Base-by-base conservation (phyloP, 2,329 filamentous ascomycete genomes). In the Aspergillus pseudoglaucus region DNA sequence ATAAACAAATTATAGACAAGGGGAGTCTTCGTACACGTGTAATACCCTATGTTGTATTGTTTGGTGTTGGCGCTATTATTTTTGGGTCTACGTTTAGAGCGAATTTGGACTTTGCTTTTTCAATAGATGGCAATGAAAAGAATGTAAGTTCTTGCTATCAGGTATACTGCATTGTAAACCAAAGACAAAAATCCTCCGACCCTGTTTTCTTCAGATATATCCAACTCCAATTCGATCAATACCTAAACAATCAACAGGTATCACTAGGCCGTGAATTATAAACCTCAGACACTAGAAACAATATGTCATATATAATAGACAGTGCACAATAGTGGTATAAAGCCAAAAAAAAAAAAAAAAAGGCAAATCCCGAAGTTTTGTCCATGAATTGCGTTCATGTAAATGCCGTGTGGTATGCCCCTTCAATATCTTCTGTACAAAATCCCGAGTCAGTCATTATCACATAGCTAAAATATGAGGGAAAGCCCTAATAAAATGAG, bases 371-470 rank as follows among this genome's bases (percentile, higher is more conserved):
- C 25, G 25, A 30, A 30, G 25, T 30, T 30, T 10, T 30, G 10
- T 30, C 7, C 9, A 30, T 12, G 25, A 9, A 30, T 46, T 56
- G 61, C 10, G 42, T 48, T 50, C 62, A 64, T 23, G 64, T 57
- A 48, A 72, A 72, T 47, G 69, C 69, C 46, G 67, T 69, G 35
- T 68, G 59, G 55, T 66, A 71, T 59, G 69, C 69, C 47, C 67
- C 65, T 57, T 68, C 64, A 41, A 72, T 70, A 58, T 71, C 68
- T 52, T 72, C 69, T 71, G 50, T 40, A 18, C 0, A 20, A 47
- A 4, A 30, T 38, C 4, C 15, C 17, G 27, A 3, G 46, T 58
- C 33, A 57, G 52, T 35, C 23, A 47, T 15, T 14, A 17, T 17
- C 18, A 6, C 20, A 20, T 20, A 20, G 20, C 20, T 4, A n/a